Conservation (phyloP, 2,329 filamentous ascomycete species). For the Furcasterigmium sp. region DNA sequence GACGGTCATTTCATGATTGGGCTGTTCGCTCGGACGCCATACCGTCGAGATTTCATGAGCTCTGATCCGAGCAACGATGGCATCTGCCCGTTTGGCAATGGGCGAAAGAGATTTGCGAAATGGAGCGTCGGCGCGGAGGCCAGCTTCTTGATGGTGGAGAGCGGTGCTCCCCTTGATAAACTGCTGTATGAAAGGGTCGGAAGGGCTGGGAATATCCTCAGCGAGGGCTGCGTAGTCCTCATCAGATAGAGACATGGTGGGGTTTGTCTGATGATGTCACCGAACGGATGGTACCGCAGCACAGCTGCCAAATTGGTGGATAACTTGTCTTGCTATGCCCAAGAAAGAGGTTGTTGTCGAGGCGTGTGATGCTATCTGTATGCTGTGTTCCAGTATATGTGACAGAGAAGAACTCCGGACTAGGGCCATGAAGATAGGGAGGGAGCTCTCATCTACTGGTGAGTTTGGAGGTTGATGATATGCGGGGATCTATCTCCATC, state of each 20-base stretch:
- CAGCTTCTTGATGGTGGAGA: conserved; percentile 76
- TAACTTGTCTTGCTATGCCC: no score
- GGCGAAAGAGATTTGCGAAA: conserved; percentile 68
- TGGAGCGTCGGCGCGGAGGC: conserved; percentile 65
- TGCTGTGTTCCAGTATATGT: no score
- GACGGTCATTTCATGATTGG: conserved; percentile 50
- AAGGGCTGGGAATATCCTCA: conserved; percentile 47
- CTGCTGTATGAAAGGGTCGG: conserved; percentile 75
- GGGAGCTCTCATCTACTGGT: no score
- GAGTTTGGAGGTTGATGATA: no score
- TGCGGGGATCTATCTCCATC: no score
- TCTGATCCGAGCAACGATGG: conserved; percentile 69
- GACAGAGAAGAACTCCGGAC: no score
- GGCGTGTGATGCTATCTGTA: no score
- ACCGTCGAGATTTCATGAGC: conserved; percentile 65
- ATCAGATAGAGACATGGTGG: conserved; percentile 37
- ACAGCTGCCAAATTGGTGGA: no score
- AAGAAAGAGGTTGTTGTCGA: no score
- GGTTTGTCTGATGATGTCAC: not conserved
- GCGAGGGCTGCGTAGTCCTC: conserved; percentile 56
- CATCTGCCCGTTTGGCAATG: conserved; percentile 64
- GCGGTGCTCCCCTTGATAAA: conserved; percentile 72
- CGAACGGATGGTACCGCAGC: no score
- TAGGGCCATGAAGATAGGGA: no score
- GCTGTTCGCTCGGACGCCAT: conserved; percentile 64